Evolutionary conservation across 78 protist genomes (phyloP).

Genomic region (Protostelium mycophagum): DNA sequence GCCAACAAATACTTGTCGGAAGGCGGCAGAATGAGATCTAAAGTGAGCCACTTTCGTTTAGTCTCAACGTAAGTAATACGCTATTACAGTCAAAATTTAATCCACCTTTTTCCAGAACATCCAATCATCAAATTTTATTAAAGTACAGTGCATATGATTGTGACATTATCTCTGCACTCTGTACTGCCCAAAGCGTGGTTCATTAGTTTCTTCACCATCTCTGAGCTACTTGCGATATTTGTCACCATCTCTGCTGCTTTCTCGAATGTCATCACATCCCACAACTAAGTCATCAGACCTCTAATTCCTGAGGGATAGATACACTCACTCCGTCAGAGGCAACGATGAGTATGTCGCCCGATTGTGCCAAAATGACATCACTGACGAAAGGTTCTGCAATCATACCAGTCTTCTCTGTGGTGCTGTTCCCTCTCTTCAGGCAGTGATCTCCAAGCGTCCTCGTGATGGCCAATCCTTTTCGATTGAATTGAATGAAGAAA

Average conservation of each 20-base stretch:
- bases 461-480: background rate
- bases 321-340: background rate
- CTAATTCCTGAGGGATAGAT: background rate
- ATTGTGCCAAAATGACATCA: background rate
- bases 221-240: background rate
- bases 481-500: no score
- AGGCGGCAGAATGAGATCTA: no score
- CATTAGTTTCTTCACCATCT: background rate
- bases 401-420: background rate
- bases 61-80: no score
- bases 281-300: background rate
- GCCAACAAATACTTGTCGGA: no score
- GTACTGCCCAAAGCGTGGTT: background rate
- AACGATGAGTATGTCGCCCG: background rate
- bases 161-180: background rate
- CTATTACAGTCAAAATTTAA: no score
- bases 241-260: background rate
- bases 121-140: no score
- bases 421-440: background rate
- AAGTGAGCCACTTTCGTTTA: no score
- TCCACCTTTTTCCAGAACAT: no score
- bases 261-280: background rate
- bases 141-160: background rate
- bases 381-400: background rate
- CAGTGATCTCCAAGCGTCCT: background rate